Conservation (phyloP, 2,329 filamentous ascomycete genomes). For the Plectosphaerella sp. region DNA sequence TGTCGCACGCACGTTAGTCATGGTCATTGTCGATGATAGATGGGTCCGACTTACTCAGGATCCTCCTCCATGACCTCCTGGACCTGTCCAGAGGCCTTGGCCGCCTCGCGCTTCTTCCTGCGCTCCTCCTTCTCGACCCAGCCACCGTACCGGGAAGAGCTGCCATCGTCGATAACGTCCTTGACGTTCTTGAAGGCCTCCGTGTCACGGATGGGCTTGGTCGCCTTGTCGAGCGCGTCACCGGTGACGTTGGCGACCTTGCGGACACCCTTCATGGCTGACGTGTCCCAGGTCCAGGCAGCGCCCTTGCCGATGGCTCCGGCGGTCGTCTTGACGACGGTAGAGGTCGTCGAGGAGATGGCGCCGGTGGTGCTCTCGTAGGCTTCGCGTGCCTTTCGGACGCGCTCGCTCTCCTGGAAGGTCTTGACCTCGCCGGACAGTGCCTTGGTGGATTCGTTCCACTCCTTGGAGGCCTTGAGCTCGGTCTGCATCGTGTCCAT, state of each 20-base stretch:
- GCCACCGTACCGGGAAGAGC: slow-evolving; percentile 90
- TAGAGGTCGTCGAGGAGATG: slow-evolving; percentile 72
- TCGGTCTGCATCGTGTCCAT: slow-evolving; percentile 91
- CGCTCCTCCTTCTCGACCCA: slow-evolving; percentile 97
- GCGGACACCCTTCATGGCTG: slow-evolving; percentile 85
- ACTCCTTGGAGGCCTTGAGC: slow-evolving; percentile 96
- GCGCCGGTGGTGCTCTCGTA: slow-evolving; percentile 84
- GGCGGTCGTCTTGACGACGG: slow-evolving; percentile 80
- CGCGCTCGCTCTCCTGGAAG: slow-evolving; percentile 88
- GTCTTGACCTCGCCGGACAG: slow-evolving; percentile 84
- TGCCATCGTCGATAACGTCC: slow-evolving; percentile 94
- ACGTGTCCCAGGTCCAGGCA: slow-evolving; percentile 95
- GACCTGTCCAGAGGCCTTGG: slow-evolving; percentile 52
- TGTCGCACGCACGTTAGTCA: slow-evolving; percentile 37
- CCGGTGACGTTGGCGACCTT: slow-evolving; percentile 83
- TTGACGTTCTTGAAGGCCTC: slow-evolving; percentile 94
- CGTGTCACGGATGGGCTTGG: slow-evolving; percentile 87
- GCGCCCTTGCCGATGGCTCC: slow-evolving; percentile 86
- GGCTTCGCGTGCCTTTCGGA: slow-evolving; percentile 78
- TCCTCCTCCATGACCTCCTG: slow-evolving; percentile 72
- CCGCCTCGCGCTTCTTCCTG: slow-evolving; percentile 69
- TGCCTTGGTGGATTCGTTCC: slow-evolving; percentile 98
- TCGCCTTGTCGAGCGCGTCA: slow-evolving; percentile 87
- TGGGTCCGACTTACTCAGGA: slow-evolving; percentile 65
- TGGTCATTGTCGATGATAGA: neutral